Percentiles rank a stretch among this genome's conserved stretches.
Evolutionary conservation across 495 filamentous ascomycete species (phyloP).

Genomic region (Penicillium ucsense): DNA sequence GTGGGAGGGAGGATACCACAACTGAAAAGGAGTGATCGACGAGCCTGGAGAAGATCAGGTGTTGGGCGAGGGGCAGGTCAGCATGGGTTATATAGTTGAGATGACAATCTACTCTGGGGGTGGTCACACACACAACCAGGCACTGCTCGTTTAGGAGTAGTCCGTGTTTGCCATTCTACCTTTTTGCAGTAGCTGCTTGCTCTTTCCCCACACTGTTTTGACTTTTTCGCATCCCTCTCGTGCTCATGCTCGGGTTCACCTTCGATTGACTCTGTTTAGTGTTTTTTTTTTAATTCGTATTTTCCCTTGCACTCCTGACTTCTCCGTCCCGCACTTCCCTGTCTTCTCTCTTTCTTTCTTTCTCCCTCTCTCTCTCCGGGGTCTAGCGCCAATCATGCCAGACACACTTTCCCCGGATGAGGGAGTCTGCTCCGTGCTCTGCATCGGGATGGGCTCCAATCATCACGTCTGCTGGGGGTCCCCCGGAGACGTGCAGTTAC

Average conservation of each 20-base stretch:
- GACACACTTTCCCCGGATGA: conserved; percentile 1
- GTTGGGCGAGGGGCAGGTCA: not conserved
- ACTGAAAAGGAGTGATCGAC: not conserved
- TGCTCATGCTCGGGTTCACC: too few species aligned
- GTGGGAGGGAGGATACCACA: not conserved
- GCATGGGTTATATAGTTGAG: conserved; percentile 6
- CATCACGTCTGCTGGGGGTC: not conserved
- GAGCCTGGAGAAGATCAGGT: not conserved
- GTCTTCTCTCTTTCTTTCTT: not conserved
- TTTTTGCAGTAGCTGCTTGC: too few species aligned
- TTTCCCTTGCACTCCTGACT: too few species aligned
- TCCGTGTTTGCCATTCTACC: too few species aligned
- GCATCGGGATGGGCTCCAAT: not conserved
- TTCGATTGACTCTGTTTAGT: not conserved
- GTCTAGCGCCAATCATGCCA: conserved; percentile 1
- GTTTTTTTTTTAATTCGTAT: conserved; percentile 1
- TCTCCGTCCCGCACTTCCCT: not conserved
- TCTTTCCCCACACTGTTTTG: too few species aligned
- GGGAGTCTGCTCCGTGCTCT: not conserved
- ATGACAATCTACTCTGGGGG: not conserved
- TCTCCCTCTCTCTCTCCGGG: not conserved
- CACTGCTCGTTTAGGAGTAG: too few species aligned
- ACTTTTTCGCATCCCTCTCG: too few species aligned
- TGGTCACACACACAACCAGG: too few species aligned
- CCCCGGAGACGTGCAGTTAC: not conserved